A percentile compares a stretch with the other conserved stretches of the same genome.
These are phyloP conservation scores for Sordariomycetes sp. DNA, from an alignment of 2,329 filamentous ascomycete species.

Conservation along the genomic window DNA sequence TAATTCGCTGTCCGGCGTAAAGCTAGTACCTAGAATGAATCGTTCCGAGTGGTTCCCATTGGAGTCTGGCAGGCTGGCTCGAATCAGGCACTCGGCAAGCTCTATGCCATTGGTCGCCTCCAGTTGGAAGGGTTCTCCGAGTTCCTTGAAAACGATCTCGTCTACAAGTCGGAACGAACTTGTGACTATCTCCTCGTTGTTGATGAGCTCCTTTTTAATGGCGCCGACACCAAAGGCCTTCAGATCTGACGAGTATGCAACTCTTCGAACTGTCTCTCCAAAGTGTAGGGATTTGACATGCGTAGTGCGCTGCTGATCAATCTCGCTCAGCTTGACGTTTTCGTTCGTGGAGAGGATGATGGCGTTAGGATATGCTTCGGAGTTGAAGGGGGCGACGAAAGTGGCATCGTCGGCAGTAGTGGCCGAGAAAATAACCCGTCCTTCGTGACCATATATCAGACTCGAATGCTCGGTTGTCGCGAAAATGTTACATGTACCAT, in stretches of 20 bases:
- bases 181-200: conserved; percentile 65
- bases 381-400: conserved; percentile 74
- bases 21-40: conserved; percentile 88
- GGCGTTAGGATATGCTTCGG: conserved; percentile 69
- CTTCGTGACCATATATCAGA: conserved; percentile 83
- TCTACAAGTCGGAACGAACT: conserved; percentile 87
- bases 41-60: conserved; percentile 55
- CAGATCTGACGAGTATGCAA: conserved; percentile 73
- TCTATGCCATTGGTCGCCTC: conserved; percentile 44
- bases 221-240: conserved; percentile 83
- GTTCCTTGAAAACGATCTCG: conserved; percentile 73
- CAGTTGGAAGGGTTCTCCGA: conserved; percentile 61
- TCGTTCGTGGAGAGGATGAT: conserved; percentile 72
- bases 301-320: conserved; percentile 79
- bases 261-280: conserved; percentile 72
- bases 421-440: conserved; percentile 83
- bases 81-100: conserved; percentile 76
- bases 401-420: conserved; percentile 83
- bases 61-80: conserved; percentile 58
- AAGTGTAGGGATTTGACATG: conserved; percentile 77
- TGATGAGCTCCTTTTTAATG: conserved; percentile 62
- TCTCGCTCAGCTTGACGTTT: conserved; percentile 68
- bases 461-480: conserved; percentile 92
- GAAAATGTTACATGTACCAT: conserved; percentile 71
- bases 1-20: conserved; percentile 38